Conservation (phyloP, 768 basidiomycete genomes). For the Naganishia vishniacii region DNA sequence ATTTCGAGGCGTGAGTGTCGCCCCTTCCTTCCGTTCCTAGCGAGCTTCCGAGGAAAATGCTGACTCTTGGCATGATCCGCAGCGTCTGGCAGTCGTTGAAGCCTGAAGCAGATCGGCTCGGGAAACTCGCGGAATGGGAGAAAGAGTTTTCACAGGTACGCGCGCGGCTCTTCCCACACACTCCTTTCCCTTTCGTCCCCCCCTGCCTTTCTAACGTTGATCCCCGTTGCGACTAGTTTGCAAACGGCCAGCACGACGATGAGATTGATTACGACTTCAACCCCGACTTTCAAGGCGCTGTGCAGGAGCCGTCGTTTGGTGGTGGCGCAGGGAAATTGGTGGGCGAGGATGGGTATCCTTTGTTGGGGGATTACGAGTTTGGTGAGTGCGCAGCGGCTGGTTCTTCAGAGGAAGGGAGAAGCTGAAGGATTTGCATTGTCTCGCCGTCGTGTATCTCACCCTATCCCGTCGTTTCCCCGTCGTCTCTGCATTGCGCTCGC, state of each 20-base stretch:
- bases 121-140: conserved; percentile 46
- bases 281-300: conserved; percentile 31
- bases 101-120: conserved; percentile 44
- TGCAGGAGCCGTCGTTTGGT: conserved; percentile 25
- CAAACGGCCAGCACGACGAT: conserved; percentile 28
- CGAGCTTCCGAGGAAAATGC: background rate
- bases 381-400: conserved; percentile 58
- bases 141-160: conserved; percentile 48
- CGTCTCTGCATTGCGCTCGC: background rate
- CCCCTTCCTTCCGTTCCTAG: background rate
- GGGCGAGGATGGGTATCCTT: conserved; percentile 64
- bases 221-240: conserved; percentile 43
- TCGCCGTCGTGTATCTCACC: too few species aligned
- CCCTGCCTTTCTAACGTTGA: conserved; percentile 20
- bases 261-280: conserved; percentile 32
- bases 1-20: conserved; percentile 61
- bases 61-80: background rate
- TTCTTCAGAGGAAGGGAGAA: too few species aligned
- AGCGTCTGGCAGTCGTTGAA: conserved; percentile 46
- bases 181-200: background rate
- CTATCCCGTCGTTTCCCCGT: background rate
- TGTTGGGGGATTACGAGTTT: conserved; percentile 67
- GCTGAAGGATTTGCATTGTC: too few species aligned
- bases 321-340: conserved; percentile 29
- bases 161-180: conserved; percentile 36